phyloP scores from a whole-genome alignment of 2,329 filamentous ascomycete genomes.

The Lachnellula suecica region DNA sequence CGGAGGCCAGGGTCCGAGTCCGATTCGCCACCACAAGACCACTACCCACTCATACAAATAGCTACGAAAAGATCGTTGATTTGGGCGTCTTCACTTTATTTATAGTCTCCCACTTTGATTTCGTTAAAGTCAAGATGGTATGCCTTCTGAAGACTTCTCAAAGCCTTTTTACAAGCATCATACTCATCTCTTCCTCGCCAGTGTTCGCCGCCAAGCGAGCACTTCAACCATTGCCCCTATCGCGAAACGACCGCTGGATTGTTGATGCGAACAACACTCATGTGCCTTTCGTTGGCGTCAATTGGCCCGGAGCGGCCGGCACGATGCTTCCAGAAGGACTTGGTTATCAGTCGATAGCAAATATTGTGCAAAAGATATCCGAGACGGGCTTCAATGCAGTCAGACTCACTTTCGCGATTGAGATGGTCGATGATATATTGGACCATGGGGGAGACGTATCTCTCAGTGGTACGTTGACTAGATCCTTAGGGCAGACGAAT shows the following conservation, averaged over 20 bases:
- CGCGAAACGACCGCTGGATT: constrained; percentile 15
- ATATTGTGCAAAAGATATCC: constrained; percentile 48
- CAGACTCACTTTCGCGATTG: constrained; percentile 61
- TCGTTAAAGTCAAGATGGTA: no score
- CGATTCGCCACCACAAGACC: no score
- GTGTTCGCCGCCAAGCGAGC: background rate
- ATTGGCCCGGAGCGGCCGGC: constrained; percentile 62
- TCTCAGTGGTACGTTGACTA: constrained; percentile 44
- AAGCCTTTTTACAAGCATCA: background rate
- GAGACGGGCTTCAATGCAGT: constrained; percentile 60
- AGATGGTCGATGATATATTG: constrained; percentile 62
- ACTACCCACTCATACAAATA: no score
- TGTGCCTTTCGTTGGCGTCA: constrained; percentile 53
- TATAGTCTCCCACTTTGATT: no score
- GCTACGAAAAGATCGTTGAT: no score
- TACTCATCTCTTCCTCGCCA: background rate
- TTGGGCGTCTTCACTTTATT: no score
- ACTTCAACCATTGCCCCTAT: background rate
- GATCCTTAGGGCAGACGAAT: constrained; percentile 50
- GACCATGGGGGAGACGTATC: constrained; percentile 48
- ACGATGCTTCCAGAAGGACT: constrained; percentile 66
- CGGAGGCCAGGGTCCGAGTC: no score
- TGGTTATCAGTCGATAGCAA: constrained; percentile 57
- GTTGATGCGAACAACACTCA: constrained; percentile 33
- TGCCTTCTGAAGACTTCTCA: background rate